A percentile compares a stretch with the other conserved stretches of the same genome.
These are phyloP conservation scores for Paecilomyces variotii DNA, from an alignment of 2,329 filamentous ascomycete genomes.

Conservation along the genomic window DNA sequence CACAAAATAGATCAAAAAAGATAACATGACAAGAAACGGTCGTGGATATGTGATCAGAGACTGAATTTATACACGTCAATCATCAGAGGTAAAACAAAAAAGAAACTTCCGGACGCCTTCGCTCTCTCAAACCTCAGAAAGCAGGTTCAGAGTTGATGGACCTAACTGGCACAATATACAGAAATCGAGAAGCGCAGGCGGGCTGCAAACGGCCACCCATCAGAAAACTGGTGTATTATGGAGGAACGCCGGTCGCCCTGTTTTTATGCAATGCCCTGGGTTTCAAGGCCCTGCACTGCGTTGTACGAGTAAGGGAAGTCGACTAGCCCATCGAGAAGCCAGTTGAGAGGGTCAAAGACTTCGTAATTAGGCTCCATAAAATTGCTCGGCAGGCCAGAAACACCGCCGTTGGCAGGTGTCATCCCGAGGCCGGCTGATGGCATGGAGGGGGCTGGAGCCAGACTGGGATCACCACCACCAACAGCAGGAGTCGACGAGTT, in stretches of 20 bases:
- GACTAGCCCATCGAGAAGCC: slow-evolving; percentile 81
- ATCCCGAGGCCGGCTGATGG: slow-evolving; percentile 24
- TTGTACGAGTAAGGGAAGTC: slow-evolving; percentile 67
- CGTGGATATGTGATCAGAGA: not conserved
- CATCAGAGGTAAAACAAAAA: not conserved
- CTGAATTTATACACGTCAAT: not conserved
- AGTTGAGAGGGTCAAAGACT: slow-evolving; percentile 86
- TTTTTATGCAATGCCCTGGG: slow-evolving; percentile 27
- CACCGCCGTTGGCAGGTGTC: slow-evolving; percentile 14
- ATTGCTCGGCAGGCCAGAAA: slow-evolving; percentile 28
- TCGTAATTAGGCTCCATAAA: slow-evolving; percentile 68
- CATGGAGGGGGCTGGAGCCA: slow-evolving; percentile 30
- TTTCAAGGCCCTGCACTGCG: slow-evolving; percentile 44
- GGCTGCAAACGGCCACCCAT: not conserved
- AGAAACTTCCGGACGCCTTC: not conserved
- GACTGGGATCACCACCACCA: slow-evolving; percentile 35
- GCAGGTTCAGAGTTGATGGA: not conserved
- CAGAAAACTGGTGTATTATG: not conserved
- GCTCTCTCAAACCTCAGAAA: not conserved
- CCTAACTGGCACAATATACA: not conserved
- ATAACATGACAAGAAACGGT: not conserved
- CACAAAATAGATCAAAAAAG: not conserved
- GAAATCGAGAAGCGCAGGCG: not conserved
- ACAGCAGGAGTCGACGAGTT: slow-evolving; percentile 29
- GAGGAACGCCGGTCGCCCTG: not conserved